Percentiles rank a stretch among this genome's conserved stretches.
Conservation (phyloP, 2,329 filamentous ascomycete species). For the Cadophora sp. region DNA sequence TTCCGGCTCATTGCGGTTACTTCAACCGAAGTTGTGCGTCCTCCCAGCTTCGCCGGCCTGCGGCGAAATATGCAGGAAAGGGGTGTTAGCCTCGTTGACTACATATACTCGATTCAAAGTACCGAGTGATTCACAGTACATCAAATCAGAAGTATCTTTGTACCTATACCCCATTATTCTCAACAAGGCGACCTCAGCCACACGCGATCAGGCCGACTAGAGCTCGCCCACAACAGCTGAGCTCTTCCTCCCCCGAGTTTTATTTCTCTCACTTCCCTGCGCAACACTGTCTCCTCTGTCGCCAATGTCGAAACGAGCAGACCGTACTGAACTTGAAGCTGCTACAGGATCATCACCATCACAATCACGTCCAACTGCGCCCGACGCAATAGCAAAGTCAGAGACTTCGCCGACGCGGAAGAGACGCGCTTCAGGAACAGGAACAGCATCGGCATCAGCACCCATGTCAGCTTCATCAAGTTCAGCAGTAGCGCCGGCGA, state of each 20-base stretch:
- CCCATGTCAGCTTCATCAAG: slow-evolving; percentile 38
- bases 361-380: slow-evolving; percentile 30
- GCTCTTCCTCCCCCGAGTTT: slow-evolving; percentile 23
- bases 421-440: slow-evolving; percentile 36
- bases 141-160: slow-evolving; percentile 41
- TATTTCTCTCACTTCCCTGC: slow-evolving; percentile 18
- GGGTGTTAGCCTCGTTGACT: slow-evolving; percentile 40
- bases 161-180: slow-evolving; percentile 40
- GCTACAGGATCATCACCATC: slow-evolving; percentile 35
- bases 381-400: slow-evolving; percentile 36
- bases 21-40: slow-evolving; percentile 22
- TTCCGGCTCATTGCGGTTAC: slow-evolving; percentile 16
- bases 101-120: slow-evolving; percentile 36
- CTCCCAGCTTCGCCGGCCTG: slow-evolving; percentile 27
- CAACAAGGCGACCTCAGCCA: slow-evolving; percentile 35
- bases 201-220: slow-evolving; percentile 33
- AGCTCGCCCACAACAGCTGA: slow-evolving; percentile 33
- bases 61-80: slow-evolving; percentile 39
- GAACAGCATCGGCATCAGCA: slow-evolving; percentile 26
- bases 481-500: slow-evolving; percentile 24
- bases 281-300: slow-evolving; percentile 24
- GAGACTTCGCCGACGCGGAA: slow-evolving; percentile 37
- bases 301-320: slow-evolving; percentile 44
- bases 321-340: slow-evolving; percentile 36
- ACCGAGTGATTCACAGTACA: slow-evolving; percentile 36